These are phyloP conservation scores for Hypsizygus ulmarius DNA, from an alignment of 1,284 basidiomycete genomes.

Conservation along the genomic window DNA sequence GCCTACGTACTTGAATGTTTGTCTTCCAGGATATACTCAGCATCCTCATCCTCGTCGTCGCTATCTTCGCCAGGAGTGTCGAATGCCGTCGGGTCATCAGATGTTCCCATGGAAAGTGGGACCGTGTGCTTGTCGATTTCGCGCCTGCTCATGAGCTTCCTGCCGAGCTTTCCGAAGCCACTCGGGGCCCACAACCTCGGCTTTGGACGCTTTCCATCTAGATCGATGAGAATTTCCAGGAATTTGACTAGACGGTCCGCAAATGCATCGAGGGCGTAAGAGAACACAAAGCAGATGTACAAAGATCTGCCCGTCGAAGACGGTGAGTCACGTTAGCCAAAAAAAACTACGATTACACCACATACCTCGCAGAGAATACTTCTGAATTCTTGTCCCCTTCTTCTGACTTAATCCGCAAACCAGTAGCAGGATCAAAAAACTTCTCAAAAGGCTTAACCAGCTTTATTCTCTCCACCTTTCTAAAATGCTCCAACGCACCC, in stretches of 20 bases:
- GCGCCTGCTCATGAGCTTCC: slow-evolving; percentile 26
- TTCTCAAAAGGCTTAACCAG: slow-evolving; percentile 37
- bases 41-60: slow-evolving; percentile 15
- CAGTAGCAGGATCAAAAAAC: slow-evolving; percentile 37
- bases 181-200: slow-evolving; percentile 40
- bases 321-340: not conserved
- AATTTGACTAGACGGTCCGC: slow-evolving; percentile 33
- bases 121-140: slow-evolving; percentile 16
- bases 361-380: slow-evolving; percentile 38
- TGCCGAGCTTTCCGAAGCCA: slow-evolving; percentile 35
- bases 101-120: slow-evolving; percentile 33
- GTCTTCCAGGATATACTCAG: slow-evolving; percentile 9
- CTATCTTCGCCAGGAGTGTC: slow-evolving; percentile 9
- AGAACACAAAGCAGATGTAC: slow-evolving; percentile 42
- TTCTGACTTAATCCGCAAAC: slow-evolving; percentile 21
- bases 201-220: slow-evolving; percentile 32
- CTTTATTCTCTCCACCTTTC: slow-evolving; percentile 28
- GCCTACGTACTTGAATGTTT: slow-evolving; percentile 11
- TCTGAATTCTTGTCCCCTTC: slow-evolving; percentile 21
- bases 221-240: slow-evolving; percentile 27
- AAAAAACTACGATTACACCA: not conserved
- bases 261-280: slow-evolving; percentile 38
- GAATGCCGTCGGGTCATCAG: slow-evolving; percentile 32
- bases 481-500: slow-evolving; percentile 30
- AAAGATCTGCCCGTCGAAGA: slow-evolving; percentile 31